Evolutionary conservation across 257 asterid genomes (phyloP).

Genomic region (Perilla frutescens): DNA sequence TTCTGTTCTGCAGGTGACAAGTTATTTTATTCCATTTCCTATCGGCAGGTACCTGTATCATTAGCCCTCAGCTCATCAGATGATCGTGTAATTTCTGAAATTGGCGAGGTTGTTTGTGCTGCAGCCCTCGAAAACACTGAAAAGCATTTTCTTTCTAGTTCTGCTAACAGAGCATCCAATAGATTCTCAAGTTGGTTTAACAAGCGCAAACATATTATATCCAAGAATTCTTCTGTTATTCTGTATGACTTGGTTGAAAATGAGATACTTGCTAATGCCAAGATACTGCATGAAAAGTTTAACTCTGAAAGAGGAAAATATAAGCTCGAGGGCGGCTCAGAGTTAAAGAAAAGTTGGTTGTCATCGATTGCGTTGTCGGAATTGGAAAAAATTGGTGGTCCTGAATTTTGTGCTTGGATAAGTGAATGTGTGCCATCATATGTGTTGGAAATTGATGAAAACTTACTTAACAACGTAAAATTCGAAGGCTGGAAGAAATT

Average conservation of each 20-base stretch:
- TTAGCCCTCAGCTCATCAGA: constrained; percentile 68
- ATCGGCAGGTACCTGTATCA: constrained; percentile 87
- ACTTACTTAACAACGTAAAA: constrained; percentile 54
- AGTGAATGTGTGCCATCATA: constrained; percentile 73
- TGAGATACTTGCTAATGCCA: constrained; percentile 63
- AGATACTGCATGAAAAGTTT: constrained; percentile 58
- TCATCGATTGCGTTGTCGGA: constrained; percentile 52
- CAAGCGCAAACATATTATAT: constrained; percentile 55
- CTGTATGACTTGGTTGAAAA: constrained; percentile 60
- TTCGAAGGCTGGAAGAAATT: constrained; percentile 71
- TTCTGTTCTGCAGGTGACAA: constrained; percentile 86
- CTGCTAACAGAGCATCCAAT: constrained; percentile 41
- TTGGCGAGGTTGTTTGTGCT: constrained; percentile 82
- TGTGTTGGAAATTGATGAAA: constrained; percentile 68
- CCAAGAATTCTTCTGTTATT: constrained; percentile 66
- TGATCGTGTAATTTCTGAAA: constrained; percentile 58
- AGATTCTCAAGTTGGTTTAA: constrained; percentile 56
- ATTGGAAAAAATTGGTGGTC: constrained; percentile 81
- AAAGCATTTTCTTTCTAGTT: constrained; percentile 45
- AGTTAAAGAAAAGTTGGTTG: constrained; percentile 62
- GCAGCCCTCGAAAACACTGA: constrained; percentile 66
- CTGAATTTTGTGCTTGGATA: constrained; percentile 78
- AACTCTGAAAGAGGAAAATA: constrained; percentile 50
- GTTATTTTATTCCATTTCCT: constrained; percentile 86
- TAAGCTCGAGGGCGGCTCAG: constrained; percentile 42